Evolutionary conservation across 1,284 basidiomycete species (phyloP).

Genomic region (Boletus semigastroideus): DNA sequence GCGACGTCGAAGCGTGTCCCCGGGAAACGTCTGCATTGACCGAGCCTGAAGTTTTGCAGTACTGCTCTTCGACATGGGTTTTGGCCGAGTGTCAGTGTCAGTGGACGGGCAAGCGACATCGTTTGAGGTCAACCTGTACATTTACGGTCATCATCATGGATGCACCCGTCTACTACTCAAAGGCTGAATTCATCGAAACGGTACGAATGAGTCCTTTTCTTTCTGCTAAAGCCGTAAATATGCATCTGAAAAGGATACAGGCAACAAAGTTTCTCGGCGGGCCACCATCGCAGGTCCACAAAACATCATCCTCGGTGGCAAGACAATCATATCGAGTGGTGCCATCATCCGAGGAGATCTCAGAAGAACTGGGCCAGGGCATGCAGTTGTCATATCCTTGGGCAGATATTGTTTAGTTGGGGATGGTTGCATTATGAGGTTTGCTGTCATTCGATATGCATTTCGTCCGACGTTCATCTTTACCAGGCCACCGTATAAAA

Average conservation of each 20-base stretch:
- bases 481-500: slow-evolving; percentile 80
- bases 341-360: slow-evolving; percentile 91
- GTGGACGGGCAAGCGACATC: slow-evolving; percentile 10
- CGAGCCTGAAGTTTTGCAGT: slow-evolving; percentile 3
- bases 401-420: slow-evolving; percentile 93
- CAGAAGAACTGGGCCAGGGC: slow-evolving; percentile 77
- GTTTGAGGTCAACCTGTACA: background rate
- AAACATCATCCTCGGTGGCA: slow-evolving; percentile 96
- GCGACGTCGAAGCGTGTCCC: background rate
- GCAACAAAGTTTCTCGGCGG: slow-evolving; percentile 91
- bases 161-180: slow-evolving; percentile 69
- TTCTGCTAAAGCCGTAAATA: slow-evolving; percentile 1
- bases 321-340: slow-evolving; percentile 90
- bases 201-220: slow-evolving; percentile 38
- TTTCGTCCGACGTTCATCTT: background rate
- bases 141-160: slow-evolving; percentile 47
- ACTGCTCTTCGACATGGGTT: slow-evolving; percentile 15
- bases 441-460: background rate
- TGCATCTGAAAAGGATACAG: slow-evolving; percentile 59
- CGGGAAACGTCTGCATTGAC: slow-evolving; percentile 12
- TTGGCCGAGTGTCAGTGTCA: slow-evolving; percentile 8
- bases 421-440: slow-evolving; percentile 89
- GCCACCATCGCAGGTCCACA: slow-evolving; percentile 93
- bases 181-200: slow-evolving; percentile 80
- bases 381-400: slow-evolving; percentile 89